These are phyloP conservation scores for Solanum clarkiae DNA, from an alignment of 257 asterid genomes.

Conservation along the genomic window DNA sequence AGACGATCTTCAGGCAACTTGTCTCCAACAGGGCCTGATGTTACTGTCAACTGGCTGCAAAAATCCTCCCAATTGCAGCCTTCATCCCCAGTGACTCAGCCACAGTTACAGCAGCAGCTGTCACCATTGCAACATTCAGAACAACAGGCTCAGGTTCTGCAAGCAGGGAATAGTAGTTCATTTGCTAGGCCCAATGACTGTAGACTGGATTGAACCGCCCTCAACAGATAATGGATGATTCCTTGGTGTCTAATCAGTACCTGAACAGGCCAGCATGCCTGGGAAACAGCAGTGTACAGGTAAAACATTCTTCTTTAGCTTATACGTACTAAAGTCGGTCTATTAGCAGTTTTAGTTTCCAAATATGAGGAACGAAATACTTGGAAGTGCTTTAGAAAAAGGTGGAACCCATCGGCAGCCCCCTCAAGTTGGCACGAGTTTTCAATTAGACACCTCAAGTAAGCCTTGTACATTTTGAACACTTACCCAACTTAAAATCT, in stretches of 20 bases:
- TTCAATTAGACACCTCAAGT: not conserved
- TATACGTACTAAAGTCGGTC: not conserved
- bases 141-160: slow-evolving; percentile 50
- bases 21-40: slow-evolving; percentile 35
- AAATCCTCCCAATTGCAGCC: slow-evolving; percentile 35
- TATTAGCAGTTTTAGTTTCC: not conserved
- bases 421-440: not conserved
- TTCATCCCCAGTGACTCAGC: slow-evolving; percentile 21
- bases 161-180: slow-evolving; percentile 43
- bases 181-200: slow-evolving; percentile 44
- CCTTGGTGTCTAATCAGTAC: slow-evolving; percentile 21
- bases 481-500: not conserved
- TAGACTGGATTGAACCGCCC: slow-evolving; percentile 43
- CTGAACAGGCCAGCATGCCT: slow-evolving; percentile 24
- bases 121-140: slow-evolving; percentile 31
- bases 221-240: slow-evolving; percentile 3
- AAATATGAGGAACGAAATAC: not conserved
- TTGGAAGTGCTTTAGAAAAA: not conserved
- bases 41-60: slow-evolving; percentile 33
- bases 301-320: slow-evolving; percentile 9
- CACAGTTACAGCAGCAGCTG: slow-evolving; percentile 29
- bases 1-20: slow-evolving; percentile 35
- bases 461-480: not conserved
- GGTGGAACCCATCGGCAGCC: not conserved
- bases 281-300: slow-evolving; percentile 54